Evolutionary conservation across 2,329 filamentous ascomycete genomes (phyloP), one percentile per base, ranked within the genome.

Genomic region (Ophiostoma montium): DNA sequence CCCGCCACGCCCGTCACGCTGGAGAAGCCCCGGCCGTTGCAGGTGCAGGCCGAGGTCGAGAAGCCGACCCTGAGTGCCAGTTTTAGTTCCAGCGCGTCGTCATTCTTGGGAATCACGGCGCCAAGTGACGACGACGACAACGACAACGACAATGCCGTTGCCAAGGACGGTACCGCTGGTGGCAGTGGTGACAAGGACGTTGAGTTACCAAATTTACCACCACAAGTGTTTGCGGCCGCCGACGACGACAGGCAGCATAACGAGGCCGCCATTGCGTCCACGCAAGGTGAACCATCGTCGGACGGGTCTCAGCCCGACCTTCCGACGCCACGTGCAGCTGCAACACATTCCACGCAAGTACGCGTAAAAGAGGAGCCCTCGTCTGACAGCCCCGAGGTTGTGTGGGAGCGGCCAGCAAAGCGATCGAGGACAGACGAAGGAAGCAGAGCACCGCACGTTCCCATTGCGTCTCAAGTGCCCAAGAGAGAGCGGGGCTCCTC

Each of bases 281-380:
- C 55, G 5, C 51, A 57, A 31, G 47, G 50, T 21, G 52, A 53
- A 0, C 51, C 53, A 1, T 52, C 52, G 4, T 49, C 46, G 5
- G 30, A 46, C 10, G 47, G 3, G 16, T 19, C 33, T 9, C 43
- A 33, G 35, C 45, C 50, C 2, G 23, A 52, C 1, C 33, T 52
- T 23, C 47, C 50, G 9, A 50, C 48, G 3, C 43, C 50, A 19
- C 45, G 46, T 8, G 42, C 46, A 13, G 11, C 31, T 21, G 30
- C 5, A 9, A 5, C 23, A 8, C 23, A 5, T 8, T 27, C 16
- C 9, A 30, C 36, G 15, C 35, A 19, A 6, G 50, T 50, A 1
- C 11, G 3, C 4, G 56, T 76, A 21, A 77, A 78, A 55, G 50
- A 62, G n/a, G 74, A 78, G 53, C 70, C 70, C 13, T 74, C 70